phyloP scores from a whole-genome alignment of 148 eudicot species.

The Drosera capensis region DNA sequence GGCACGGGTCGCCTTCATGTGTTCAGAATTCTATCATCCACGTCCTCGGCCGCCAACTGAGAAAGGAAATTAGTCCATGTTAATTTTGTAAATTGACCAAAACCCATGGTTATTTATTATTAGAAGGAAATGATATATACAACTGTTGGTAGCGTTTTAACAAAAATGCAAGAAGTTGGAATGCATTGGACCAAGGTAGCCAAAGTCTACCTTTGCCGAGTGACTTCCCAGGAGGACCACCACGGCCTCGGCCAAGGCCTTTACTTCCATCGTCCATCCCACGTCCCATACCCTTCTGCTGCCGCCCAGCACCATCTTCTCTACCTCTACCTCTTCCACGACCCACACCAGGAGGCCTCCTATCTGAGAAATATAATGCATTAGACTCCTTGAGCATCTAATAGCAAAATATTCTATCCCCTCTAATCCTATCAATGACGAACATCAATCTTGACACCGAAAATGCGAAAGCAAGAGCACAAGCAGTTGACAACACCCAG shows the following conservation, averaged over 20 bases:
- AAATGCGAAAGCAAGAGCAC: background rate
- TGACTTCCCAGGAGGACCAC: conserved; percentile 34
- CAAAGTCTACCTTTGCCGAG: conserved; percentile 37
- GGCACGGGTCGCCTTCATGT: too few species aligned
- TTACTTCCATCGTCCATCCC: conserved; percentile 54
- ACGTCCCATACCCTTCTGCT: conserved; percentile 53
- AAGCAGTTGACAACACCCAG: background rate
- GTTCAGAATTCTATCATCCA: conserved; percentile 3
- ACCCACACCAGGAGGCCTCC: conserved; percentile 80
- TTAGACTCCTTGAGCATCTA: too few species aligned
- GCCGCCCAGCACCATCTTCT: conserved; percentile 52
- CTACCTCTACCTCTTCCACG: conserved; percentile 86
- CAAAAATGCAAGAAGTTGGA: background rate
- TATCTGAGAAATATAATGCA: conserved; percentile 27
- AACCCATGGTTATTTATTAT: too few species aligned
- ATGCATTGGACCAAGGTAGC: background rate
- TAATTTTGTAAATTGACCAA: too few species aligned
- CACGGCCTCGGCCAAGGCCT: conserved; percentile 54
- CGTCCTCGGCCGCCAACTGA: conserved; percentile 25
- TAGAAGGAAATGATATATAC: too few species aligned
- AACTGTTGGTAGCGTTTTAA: too few species aligned
- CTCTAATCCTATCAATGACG: too few species aligned
- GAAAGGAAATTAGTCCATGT: conserved; percentile 2
- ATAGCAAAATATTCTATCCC: too few species aligned
- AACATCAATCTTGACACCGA: too few species aligned